A percentile compares a stretch with the other conserved stretches of the same genome.
Conservation (phyloP, 148 eudicot genomes). For the Rheum nobile region DNA sequence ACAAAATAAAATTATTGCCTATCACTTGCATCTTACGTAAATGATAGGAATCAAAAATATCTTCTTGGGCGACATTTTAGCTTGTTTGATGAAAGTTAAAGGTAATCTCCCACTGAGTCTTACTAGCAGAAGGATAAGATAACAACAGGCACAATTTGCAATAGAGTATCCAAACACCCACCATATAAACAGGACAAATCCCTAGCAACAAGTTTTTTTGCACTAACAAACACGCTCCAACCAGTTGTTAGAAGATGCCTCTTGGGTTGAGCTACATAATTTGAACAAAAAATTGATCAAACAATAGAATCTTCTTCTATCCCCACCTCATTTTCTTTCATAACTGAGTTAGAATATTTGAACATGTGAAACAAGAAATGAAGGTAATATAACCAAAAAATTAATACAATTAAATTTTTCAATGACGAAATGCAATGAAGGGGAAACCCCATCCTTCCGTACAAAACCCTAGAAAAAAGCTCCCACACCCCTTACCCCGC, state of each 20-base stretch:
- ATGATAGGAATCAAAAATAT: not conserved
- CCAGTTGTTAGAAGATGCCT: constrained; percentile 52
- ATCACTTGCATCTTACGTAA: not conserved
- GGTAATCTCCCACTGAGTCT: not conserved
- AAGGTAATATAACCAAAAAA: not conserved
- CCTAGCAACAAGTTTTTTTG: constrained; percentile 44
- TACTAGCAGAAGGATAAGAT: not conserved
- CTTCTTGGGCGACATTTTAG: not conserved
- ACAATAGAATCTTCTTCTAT: not conserved
- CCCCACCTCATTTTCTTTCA: not conserved
- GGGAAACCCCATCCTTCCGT: not conserved
- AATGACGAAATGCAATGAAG: not conserved
- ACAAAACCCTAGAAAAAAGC: too few species aligned
- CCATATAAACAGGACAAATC: constrained; percentile 58
- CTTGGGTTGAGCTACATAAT: constrained; percentile 47
- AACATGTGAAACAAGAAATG: not conserved
- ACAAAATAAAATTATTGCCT: not conserved
- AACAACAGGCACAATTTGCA: not conserved
- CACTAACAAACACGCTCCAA: constrained; percentile 51
- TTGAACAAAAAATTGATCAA: not conserved
- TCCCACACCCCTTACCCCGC: too few species aligned
- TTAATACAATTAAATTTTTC: not conserved
- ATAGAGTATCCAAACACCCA: constrained; percentile 1
- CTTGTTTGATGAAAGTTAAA: not conserved
- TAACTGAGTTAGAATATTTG: not conserved